phyloP scores from a whole-genome alignment of 1,139 yeast genomes.

The Hyphopichia khmerensis region DNA sequence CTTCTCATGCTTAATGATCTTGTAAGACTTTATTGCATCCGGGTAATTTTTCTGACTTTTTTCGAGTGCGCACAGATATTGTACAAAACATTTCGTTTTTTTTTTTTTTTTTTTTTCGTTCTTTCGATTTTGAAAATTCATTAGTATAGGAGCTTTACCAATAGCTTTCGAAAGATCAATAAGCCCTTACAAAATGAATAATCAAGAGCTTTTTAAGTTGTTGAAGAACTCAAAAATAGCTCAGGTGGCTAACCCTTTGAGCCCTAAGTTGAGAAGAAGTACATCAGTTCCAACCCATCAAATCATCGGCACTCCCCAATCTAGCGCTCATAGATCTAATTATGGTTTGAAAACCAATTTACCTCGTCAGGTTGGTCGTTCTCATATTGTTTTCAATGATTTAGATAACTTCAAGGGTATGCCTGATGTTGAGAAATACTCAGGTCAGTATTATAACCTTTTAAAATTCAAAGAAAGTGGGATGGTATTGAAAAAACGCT shows the following conservation, averaged over 20 bases:
- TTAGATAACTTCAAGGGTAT: slow-evolving; percentile 43
- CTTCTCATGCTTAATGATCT: background rate
- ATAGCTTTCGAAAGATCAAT: background rate
- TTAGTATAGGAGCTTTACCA: no score
- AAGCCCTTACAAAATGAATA: background rate
- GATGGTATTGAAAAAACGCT: slow-evolving; percentile 32
- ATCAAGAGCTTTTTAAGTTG: slow-evolving; percentile 37
- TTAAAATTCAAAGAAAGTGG: slow-evolving; percentile 46
- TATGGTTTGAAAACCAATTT: slow-evolving; percentile 46
- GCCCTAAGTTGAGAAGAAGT: slow-evolving; percentile 13
- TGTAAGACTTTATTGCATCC: slow-evolving; percentile 2
- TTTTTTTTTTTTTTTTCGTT: slow-evolving; percentile 1
- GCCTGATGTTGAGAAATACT: slow-evolving; percentile 50
- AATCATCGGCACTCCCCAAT: slow-evolving; percentile 42
- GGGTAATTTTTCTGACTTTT: slow-evolving; percentile 5
- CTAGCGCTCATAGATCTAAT: slow-evolving; percentile 43
- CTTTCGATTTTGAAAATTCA: background rate
- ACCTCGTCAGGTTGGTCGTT: slow-evolving; percentile 43
- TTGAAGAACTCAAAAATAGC: slow-evolving; percentile 45
- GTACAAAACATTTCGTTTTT: background rate
- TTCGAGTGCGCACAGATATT: background rate
- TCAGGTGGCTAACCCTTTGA: slow-evolving; percentile 47
- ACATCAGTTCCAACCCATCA: slow-evolving; percentile 48
- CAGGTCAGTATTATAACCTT: slow-evolving; percentile 39
- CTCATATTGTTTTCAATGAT: slow-evolving; percentile 45